Conservation (phyloP, 2,329 filamentous ascomycete species). For the Ophiocordyceps polyrhachis-furcata region DNA sequence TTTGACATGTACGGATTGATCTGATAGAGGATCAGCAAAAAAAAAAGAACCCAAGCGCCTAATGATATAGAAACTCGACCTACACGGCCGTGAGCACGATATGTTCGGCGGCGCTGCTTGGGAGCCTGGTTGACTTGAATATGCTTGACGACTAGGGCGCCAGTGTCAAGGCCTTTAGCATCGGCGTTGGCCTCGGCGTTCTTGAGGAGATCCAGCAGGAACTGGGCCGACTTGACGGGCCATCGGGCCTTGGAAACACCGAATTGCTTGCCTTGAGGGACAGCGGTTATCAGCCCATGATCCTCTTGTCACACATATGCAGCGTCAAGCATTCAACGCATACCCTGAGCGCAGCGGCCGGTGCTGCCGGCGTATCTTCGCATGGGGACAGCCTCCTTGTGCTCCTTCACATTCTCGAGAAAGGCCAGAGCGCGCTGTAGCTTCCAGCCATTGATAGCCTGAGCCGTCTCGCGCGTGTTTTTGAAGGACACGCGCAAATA, state of each 20-base stretch:
- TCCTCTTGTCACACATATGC: not conserved
- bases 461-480: slow-evolving; percentile 99
- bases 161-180: slow-evolving; percentile 91
- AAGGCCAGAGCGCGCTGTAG: slow-evolving; percentile 84
- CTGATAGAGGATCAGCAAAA: slow-evolving; percentile 22
- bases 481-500: slow-evolving; percentile 99
- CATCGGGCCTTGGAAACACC: slow-evolving; percentile 96
- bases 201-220: slow-evolving; percentile 91
- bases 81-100: slow-evolving; percentile 99
- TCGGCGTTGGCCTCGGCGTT: slow-evolving; percentile 96
- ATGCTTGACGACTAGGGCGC: slow-evolving; percentile 97
- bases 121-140: slow-evolving; percentile 99
- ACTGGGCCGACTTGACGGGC: slow-evolving; percentile 98
- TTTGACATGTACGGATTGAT: slow-evolving; percentile 99
- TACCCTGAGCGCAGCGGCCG: slow-evolving; percentile 95
- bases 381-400: slow-evolving; percentile 97
- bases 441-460: slow-evolving; percentile 99
- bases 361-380: slow-evolving; percentile 92
- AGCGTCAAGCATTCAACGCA: slow-evolving; percentile 21
- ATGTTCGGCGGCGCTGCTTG: slow-evolving; percentile 97
- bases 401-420: slow-evolving; percentile 94
- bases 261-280: slow-evolving; percentile 79
- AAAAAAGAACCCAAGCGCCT: not conserved
- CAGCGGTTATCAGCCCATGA: not conserved
- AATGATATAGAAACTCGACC: slow-evolving; percentile 22